Conservation (phyloP, 345 rosid genomes). For the Syzygium grande region DNA sequence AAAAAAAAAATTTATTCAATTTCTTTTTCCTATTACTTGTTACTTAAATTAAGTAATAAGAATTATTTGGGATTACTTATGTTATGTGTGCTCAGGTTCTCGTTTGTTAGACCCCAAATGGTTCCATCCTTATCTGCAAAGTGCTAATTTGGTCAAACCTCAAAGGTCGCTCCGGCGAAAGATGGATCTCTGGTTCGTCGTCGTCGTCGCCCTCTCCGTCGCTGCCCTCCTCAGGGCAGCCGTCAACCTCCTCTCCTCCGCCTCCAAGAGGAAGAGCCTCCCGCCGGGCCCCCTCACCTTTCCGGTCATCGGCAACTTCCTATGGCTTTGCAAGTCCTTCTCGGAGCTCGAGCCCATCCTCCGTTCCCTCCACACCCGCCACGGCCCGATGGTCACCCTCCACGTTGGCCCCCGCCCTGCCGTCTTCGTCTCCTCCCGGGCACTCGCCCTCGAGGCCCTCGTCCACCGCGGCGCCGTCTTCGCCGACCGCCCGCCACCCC, state of each 20-base stretch:
- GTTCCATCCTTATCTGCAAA: not conserved
- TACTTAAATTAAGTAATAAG: not conserved
- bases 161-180: not conserved
- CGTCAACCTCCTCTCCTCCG: not conserved
- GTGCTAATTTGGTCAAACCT: not conserved
- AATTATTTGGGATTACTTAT: not conserved
- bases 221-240: not conserved
- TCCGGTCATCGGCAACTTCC: not conserved
- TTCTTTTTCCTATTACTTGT: too few relatives aligned
- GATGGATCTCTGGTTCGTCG: not conserved
- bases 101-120: not conserved
- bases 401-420: not conserved
- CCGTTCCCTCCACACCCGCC: not conserved
- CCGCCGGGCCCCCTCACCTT: not conserved
- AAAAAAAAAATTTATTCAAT: too few relatives aligned
- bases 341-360: not conserved
- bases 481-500: not conserved
- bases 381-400: conserved; percentile 1
- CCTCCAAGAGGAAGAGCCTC: not conserved
- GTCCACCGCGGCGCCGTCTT: not conserved
- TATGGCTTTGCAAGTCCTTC: not conserved
- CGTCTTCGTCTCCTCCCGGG: not conserved
- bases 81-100: not conserved
- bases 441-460: not conserved
- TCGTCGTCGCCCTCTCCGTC: not conserved